phyloP scores from a whole-genome alignment of 306 rosid species.

The Abrus pulchellus region DNA sequence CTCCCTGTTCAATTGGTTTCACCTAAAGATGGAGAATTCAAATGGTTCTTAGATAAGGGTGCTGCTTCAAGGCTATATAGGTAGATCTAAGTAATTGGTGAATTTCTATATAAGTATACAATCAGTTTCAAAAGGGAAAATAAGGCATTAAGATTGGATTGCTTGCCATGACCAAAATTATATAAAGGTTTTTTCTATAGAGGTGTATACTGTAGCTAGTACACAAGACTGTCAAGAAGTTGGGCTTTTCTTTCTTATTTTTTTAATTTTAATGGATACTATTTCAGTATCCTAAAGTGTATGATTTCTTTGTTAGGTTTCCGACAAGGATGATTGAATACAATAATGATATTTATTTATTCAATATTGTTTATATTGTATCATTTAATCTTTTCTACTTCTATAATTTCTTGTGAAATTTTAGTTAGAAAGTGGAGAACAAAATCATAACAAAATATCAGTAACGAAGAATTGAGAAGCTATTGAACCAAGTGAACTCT shows the following conservation, averaged over 20 bases:
- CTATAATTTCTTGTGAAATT: background rate
- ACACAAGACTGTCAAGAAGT: background rate
- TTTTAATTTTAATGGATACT: slow-evolving; percentile 31
- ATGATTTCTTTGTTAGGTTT: background rate
- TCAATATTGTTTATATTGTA: background rate
- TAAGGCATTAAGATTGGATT: slow-evolving; percentile 24
- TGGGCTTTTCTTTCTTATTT: background rate
- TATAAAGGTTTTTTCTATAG: background rate
- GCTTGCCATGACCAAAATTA: slow-evolving; percentile 29
- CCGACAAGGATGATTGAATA: background rate
- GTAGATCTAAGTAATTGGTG: slow-evolving; percentile 10
- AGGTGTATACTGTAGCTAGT: background rate
- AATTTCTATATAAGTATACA: background rate
- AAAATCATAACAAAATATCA: background rate
- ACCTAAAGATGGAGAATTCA: slow-evolving; percentile 67
- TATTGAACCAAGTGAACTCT: too few species aligned
- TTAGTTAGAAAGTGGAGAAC: background rate
- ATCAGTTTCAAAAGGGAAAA: background rate
- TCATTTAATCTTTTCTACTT: background rate
- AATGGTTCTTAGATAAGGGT: slow-evolving; percentile 83
- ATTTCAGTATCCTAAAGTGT: slow-evolving; percentile 6
- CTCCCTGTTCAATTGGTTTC: slow-evolving; percentile 73
- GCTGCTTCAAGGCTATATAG: slow-evolving; percentile 77
- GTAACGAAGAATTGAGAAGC: too few species aligned
- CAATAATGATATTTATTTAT: slow-evolving; percentile 19